phyloP scores from a whole-genome alignment of 495 filamentous ascomycete genomes.

The Hyaloscypha variabilis region DNA sequence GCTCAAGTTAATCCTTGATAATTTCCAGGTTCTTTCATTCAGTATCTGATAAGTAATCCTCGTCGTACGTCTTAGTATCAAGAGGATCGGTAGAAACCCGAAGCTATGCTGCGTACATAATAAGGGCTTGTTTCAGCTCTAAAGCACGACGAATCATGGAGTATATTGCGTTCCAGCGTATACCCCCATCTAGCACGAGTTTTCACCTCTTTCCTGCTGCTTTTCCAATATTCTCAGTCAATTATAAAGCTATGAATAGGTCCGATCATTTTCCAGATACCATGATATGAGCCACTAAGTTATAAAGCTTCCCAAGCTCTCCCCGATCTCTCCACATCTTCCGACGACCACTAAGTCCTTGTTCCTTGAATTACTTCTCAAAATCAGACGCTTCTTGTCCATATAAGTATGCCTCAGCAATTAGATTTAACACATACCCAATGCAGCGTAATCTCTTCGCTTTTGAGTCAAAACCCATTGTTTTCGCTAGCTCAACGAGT shows the following conservation, averaged over 20 bases:
- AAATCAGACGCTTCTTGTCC: neutral
- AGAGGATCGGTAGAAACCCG: too few relatives aligned
- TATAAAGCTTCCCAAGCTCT: constrained; percentile 3
- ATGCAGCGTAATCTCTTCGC: neutral
- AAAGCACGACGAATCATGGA: neutral
- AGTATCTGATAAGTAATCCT: too few relatives aligned
- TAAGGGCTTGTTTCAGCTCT: neutral
- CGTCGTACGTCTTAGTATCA: too few relatives aligned
- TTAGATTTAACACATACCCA: neutral
- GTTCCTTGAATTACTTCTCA: neutral
- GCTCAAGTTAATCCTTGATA: too few relatives aligned
- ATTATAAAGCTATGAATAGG: neutral
- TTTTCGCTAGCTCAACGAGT: neutral
- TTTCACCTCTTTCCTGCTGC: neutral
- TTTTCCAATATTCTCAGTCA: neutral
- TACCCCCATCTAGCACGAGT: neutral
- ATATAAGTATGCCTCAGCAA: neutral
- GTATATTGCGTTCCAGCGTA: neutral
- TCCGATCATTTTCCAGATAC: neutral
- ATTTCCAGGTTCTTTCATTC: too few relatives aligned
- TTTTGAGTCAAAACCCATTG: neutral
- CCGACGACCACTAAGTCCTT: neutral
- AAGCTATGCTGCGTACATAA: neutral
- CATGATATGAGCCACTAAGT: neutral
- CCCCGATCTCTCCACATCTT: neutral